A percentile compares a stretch with the other conserved stretches of the same genome.
These are phyloP conservation scores for Trichomonascus vanleenenianus DNA, from an alignment of 805 yeast genomes.

Conservation along the genomic window DNA sequence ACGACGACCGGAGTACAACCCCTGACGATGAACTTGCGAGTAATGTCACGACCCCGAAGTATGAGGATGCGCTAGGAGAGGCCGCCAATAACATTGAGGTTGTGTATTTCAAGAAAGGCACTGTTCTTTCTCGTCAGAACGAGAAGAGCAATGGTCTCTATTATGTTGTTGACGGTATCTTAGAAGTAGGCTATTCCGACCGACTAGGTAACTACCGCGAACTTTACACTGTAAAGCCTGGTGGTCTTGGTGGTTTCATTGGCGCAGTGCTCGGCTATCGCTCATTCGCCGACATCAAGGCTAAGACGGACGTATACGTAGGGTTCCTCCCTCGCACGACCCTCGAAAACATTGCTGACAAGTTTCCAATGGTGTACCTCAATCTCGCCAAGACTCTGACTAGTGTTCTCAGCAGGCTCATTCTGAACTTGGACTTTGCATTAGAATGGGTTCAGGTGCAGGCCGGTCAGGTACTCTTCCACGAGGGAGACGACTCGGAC, in stretches of 20 bases:
- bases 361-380: conserved; percentile 65
- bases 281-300: conserved; percentile 64
- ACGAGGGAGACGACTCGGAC: conserved; percentile 81
- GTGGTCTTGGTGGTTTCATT: conserved; percentile 83
- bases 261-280: conserved; percentile 73
- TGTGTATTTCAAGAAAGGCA: conserved; percentile 43
- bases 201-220: conserved; percentile 15
- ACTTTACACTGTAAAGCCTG: conserved; percentile 56
- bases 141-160: conserved; percentile 65
- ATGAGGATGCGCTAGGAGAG: conserved; percentile 10
- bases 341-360: conserved; percentile 62
- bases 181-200: conserved; percentile 53
- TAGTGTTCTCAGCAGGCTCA: conserved; percentile 54
- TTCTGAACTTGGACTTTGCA: conserved; percentile 78
- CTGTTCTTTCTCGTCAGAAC: conserved; percentile 54
- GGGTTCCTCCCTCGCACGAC: conserved; percentile 62
- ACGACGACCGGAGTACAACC: not conserved
- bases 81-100: conserved; percentile 43
- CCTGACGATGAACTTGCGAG: not conserved
- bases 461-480: conserved; percentile 76
- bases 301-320: conserved; percentile 54
- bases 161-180: conserved; percentile 69
- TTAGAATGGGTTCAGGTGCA: conserved; percentile 88
- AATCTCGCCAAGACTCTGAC: conserved; percentile 70
- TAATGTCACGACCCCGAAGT: not conserved